Percentiles rank a stretch among this genome's conserved stretches.
phyloP scores from a whole-genome alignment of 148 eudicot species.

The Rhododendron williamsianum region DNA sequence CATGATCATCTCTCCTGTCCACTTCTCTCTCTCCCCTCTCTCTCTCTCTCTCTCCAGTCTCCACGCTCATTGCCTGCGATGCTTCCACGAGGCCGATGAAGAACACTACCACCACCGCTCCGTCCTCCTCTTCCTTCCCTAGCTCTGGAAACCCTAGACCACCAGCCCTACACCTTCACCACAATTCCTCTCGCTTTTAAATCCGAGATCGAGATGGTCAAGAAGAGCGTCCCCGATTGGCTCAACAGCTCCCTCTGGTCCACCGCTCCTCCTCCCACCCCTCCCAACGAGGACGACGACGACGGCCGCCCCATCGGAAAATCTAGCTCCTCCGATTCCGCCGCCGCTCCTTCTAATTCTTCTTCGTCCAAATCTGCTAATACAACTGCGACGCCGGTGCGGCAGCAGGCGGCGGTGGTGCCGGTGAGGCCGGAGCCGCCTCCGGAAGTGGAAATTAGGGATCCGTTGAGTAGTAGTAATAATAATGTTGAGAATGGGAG shows the following conservation, averaged over 20 bases:
- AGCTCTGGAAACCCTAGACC: conserved; percentile 24
- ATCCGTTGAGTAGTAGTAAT: conserved; percentile 27
- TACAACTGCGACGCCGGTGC: background rate
- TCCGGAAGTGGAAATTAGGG: conserved; percentile 30
- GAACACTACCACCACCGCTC: background rate
- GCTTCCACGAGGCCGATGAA: conserved; percentile 13
- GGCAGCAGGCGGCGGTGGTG: conserved; percentile 28
- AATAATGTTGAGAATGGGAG: conserved; percentile 28
- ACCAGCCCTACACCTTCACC: background rate
- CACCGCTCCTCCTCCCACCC: conserved; percentile 31
- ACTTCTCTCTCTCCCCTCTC: background rate
- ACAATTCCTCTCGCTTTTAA: background rate
- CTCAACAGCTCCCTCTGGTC: conserved; percentile 92
- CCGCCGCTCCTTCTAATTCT: background rate
- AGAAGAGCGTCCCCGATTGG: conserved; percentile 81
- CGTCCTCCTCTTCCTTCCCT: background rate
- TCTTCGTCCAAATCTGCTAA: conserved; percentile 1
- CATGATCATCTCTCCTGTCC: background rate
- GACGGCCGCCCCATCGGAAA: conserved; percentile 16
- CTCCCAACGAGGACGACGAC: conserved; percentile 13
- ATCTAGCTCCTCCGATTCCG: conserved; percentile 12
- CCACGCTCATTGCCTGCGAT: conserved; percentile 4
- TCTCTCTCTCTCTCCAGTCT: background rate
- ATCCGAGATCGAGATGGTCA: conserved; percentile 36
- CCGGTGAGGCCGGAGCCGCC: conserved; percentile 31